These are phyloP conservation scores for Lentithecium fluviatile DNA, from an alignment of 495 filamentous ascomycete species.

Conservation along the genomic window DNA sequence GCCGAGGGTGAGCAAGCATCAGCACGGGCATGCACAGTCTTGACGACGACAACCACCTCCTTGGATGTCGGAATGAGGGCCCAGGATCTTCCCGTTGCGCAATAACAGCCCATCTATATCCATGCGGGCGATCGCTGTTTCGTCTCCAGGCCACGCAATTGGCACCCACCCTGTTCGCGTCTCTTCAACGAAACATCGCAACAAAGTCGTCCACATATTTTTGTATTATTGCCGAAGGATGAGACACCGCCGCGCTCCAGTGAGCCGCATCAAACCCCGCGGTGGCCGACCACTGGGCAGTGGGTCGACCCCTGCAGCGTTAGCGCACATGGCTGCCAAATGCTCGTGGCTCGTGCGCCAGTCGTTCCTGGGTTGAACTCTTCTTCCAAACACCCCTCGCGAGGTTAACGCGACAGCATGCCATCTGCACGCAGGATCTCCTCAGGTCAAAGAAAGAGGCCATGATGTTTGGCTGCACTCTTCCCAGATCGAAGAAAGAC, in stretches of 20 bases:
- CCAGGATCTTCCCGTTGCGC: conserved; percentile 1
- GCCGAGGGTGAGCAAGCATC: background rate
- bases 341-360: background rate
- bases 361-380: background rate
- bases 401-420: background rate
- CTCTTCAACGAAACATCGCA: background rate
- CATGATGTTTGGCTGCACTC: no score
- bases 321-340: background rate
- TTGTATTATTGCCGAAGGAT: background rate
- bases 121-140: background rate
- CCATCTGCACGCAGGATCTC: background rate
- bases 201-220: no score
- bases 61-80: conserved; percentile 1
- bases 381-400: background rate
- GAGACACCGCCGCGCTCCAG: background rate
- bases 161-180: background rate
- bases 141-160: background rate
- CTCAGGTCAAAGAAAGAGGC: background rate
- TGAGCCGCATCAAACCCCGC: background rate
- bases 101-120: background rate
- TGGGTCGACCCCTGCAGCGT: background rate
- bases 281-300: background rate
- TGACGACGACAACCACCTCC: background rate
- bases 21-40: conserved; percentile 2
- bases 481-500: no score